Conservation (phyloP, 2,329 filamentous ascomycete genomes). For the Bimuria novae-zelandiae region DNA sequence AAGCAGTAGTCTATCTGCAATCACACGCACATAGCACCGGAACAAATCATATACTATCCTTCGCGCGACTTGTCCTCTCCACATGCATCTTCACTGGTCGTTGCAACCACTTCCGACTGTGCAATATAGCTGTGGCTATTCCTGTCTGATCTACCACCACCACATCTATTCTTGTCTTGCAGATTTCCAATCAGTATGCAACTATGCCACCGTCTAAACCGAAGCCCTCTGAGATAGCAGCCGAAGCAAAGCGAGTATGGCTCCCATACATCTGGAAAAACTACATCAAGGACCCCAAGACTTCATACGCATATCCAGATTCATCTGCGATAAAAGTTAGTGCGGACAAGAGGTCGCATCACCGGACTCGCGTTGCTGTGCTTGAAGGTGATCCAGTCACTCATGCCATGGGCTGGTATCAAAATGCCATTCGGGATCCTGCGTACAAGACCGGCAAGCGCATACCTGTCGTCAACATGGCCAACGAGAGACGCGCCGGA, state of each 20-base stretch:
- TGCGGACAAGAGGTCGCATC: constrained; percentile 52
- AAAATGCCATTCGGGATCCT: constrained; percentile 37
- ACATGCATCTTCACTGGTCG: constrained; percentile 15
- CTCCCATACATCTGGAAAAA: constrained; percentile 67
- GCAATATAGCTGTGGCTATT: background rate
- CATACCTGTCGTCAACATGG: constrained; percentile 72
- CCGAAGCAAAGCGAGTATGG: constrained; percentile 72
- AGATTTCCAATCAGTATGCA: constrained; percentile 12
- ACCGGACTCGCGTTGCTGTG: constrained; percentile 50
- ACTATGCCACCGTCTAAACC: constrained; percentile 63
- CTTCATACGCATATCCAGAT: constrained; percentile 62
- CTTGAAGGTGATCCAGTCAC: constrained; percentile 53
- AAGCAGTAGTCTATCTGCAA: constrained; percentile 35
- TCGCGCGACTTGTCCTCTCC: constrained; percentile 22
- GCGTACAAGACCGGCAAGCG: constrained; percentile 35
- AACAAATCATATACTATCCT: constrained; percentile 34
- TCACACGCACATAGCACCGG: constrained; percentile 32
- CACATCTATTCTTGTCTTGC: constrained; percentile 7
- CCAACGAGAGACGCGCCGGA: constrained; percentile 75
- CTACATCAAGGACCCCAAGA: constrained; percentile 59
- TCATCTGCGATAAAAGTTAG: constrained; percentile 46
- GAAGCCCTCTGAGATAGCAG: constrained; percentile 71
- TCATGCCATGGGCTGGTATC: constrained; percentile 64
- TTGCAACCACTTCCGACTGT: constrained; percentile 13
- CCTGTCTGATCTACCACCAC: constrained; percentile 9